A percentile compares a stretch with the other conserved stretches of the same genome.
These are phyloP conservation scores for Fusarium miscanthi DNA, from an alignment of 2,329 filamentous ascomycete genomes.

Conservation along the genomic window DNA sequence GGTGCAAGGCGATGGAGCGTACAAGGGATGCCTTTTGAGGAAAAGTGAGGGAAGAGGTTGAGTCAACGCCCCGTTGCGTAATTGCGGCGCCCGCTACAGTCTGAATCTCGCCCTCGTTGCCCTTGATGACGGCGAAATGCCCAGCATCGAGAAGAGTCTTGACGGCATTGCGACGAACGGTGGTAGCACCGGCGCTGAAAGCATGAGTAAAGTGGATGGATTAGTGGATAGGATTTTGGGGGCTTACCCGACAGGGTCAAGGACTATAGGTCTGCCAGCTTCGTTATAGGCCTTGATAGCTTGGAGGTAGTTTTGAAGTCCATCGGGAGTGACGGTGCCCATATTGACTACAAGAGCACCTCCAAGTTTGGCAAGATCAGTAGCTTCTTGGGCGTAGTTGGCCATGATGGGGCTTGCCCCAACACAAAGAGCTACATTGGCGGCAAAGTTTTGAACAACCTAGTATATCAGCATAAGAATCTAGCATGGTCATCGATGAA, in stretches of 20 bases:
- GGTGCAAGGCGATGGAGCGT: slow-evolving; percentile 67
- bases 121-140: slow-evolving; percentile 90
- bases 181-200: slow-evolving; percentile 79
- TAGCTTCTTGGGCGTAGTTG: slow-evolving; percentile 83
- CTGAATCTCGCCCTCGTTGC: slow-evolving; percentile 89
- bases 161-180: slow-evolving; percentile 76
- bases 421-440: slow-evolving; percentile 86
- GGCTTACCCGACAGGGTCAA: slow-evolving; percentile 85
- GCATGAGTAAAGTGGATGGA: background rate
- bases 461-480: slow-evolving; percentile 27
- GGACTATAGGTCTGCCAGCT: slow-evolving; percentile 78
- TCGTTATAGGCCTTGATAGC: slow-evolving; percentile 86
- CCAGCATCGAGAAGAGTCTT: slow-evolving; percentile 76
- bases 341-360: slow-evolving; percentile 92
- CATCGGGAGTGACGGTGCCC: slow-evolving; percentile 86
- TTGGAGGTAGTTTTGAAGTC: slow-evolving; percentile 75
- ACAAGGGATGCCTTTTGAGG: slow-evolving; percentile 70
- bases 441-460: slow-evolving; percentile 93
- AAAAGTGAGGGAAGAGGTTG: slow-evolving; percentile 67
- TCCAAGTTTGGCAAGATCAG: slow-evolving; percentile 80
- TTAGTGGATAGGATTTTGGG: background rate
- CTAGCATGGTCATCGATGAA: too few relatives aligned
- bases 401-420: slow-evolving; percentile 96
- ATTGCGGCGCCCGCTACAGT: slow-evolving; percentile 70
- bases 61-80: slow-evolving; percentile 86